Percentiles rank a stretch among this genome's conserved stretches.
Evolutionary conservation across 1,284 basidiomycete species (phyloP).

Genomic region (Cystobasidium pallidum): DNA sequence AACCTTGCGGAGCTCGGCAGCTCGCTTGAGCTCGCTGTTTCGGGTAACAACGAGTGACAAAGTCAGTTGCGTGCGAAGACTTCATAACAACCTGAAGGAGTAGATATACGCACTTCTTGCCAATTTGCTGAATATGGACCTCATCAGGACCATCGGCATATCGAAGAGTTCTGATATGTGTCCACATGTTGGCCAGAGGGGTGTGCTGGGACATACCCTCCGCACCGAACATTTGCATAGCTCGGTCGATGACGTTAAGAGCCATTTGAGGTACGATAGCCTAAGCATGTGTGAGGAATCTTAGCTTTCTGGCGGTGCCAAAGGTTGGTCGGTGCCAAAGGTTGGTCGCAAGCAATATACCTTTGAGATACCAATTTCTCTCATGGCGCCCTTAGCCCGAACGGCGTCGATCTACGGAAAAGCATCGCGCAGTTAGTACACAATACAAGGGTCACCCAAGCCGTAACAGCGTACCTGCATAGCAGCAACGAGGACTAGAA

Average conservation of each 20-base stretch:
- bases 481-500: conserved; percentile 91
- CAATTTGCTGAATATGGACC: conserved; percentile 91
- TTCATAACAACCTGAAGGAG: not conserved
- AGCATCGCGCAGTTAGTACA: conserved; percentile 6
- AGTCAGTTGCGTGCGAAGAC: not conserved
- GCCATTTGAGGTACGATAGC: conserved; percentile 91
- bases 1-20: conserved; percentile 62
- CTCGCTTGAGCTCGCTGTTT: conserved; percentile 67
- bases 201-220: conserved; percentile 89
- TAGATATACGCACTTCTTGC: conserved; percentile 31
- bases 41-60: conserved; percentile 66
- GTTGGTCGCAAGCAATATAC: conserved; percentile 58
- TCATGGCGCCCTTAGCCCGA: conserved; percentile 90
- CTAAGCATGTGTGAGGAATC: conserved; percentile 59
- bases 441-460: not conserved
- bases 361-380: conserved; percentile 97
- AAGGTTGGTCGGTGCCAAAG: no score
- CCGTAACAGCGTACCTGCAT: conserved; percentile 63
- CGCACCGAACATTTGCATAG: conserved; percentile 92
- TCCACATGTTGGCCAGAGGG: conserved; percentile 76
- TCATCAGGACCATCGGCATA: conserved; percentile 92
- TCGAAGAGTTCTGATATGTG: conserved; percentile 79
- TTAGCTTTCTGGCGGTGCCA: not conserved
- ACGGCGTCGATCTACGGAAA: conserved; percentile 76
- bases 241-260: conserved; percentile 81